A percentile compares a stretch with the other conserved stretches of the same genome.
Evolutionary conservation across 805 yeast species (phyloP).

Genomic region (Deakozyma indianensis): DNA sequence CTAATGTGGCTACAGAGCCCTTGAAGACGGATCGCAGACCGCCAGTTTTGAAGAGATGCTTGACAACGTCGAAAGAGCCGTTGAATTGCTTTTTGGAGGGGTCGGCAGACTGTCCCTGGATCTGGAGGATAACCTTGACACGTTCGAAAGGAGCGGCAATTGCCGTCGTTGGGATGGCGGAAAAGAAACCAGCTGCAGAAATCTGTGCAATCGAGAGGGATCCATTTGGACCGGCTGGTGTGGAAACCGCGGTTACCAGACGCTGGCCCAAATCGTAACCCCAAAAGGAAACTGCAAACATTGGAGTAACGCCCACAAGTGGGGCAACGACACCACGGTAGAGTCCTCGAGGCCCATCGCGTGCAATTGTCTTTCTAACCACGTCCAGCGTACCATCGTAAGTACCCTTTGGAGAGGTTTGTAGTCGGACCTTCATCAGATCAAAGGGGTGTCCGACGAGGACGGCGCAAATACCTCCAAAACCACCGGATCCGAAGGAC

Average conservation of each 20-base stretch:
- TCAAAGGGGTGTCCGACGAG: conserved; percentile 95
- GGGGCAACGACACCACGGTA: conserved; percentile 95
- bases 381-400: conserved; percentile 51
- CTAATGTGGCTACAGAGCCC: conserved; percentile 84
- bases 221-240: conserved; percentile 22
- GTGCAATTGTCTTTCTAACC: conserved; percentile 51
- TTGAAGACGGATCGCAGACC: conserved; percentile 76
- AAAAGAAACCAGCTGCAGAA: conserved; percentile 83
- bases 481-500: conserved; percentile 85
- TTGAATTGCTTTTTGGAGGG: conserved; percentile 23
- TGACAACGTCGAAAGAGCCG: conserved; percentile 46
- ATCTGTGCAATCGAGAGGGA: conserved; percentile 52
- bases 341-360: conserved; percentile 66
- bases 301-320: conserved; percentile 90
- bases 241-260: conserved; percentile 34
- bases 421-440: conserved; percentile 62
- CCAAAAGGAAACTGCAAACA: conserved; percentile 98
- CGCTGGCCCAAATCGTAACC: conserved; percentile 91
- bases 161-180: conserved; percentile 88
- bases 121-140: conserved; percentile 84
- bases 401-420: conserved; percentile 50
- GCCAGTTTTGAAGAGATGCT: conserved; percentile 59
- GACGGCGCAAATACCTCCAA: conserved; percentile 94
- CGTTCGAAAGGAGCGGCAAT: conserved; percentile 98
- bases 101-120: conserved; percentile 36